Base-by-base conservation (phyloP, 2,329 filamentous ascomycete species). In the Teratosphaeria viscida region DNA sequence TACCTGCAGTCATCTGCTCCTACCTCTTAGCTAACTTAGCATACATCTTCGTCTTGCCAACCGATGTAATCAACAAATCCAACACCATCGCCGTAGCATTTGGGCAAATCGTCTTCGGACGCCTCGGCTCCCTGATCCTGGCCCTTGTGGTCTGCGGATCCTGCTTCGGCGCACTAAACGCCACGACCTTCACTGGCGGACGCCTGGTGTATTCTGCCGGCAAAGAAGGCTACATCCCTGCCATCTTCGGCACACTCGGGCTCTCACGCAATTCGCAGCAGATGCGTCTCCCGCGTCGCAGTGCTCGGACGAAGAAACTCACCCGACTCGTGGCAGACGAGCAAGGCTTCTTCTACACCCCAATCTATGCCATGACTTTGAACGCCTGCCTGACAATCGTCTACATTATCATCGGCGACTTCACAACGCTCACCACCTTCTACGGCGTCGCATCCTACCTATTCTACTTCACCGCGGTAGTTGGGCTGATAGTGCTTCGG, bases 21-120 rank as follows among this genome's bases (percentile, higher is more conserved):
- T 99, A 97, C 74, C 79, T 97, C 35, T 81, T 97, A 56, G 92
- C 92, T 65, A 99, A 97, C 72, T 76, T 96, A 49, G 84, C 91
- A 32, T 99, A 99, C 77, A 95, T 96, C 73, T 85, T 99, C 63
- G 94, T 99, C 35, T 83, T 99, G 0, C 92, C 94, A 0, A 78
- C 88, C 57, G 81, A 83, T 2, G 82, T 85, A 32, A 91, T 97
- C 76, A 90, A 95, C 73, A 86, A 85, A 6, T 88, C 87, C 69
- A 96, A 97, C 76, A 97, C 94, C 0, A 87, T 99, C n/a, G 94
- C 92, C 14, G 92, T 99, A 27, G 85, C 91, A 64, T 99, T 99
- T 70, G 94, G 94, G 54, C 82, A 82, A 63, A 87, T 92, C 71
- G 92, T 97, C 37, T 95, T 97, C 70, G 94, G 94, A 1, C 83